Base-by-base conservation (phyloP, 805 yeast genomes). In the Sugiyamaella boreocaroliniensis region DNA sequence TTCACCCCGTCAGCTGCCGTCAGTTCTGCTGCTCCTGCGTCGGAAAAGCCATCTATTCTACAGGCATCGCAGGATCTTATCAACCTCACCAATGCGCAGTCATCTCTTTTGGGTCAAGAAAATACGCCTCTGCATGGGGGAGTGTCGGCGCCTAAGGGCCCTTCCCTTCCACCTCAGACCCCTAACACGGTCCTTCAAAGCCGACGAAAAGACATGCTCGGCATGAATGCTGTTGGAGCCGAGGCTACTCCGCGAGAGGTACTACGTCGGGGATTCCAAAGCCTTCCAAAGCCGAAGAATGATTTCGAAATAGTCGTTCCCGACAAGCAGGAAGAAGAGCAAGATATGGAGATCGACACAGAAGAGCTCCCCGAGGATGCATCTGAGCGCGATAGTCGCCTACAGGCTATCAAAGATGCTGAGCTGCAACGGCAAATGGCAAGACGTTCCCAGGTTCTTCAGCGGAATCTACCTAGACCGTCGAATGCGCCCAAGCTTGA, bases 391-490 rank as follows among this genome's bases (percentile, higher is more conserved):
- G 67, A 61, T 9, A 55, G 66, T 8, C 48, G 62, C 29, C 41
- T 61, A 10, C 51, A 54, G 8, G 59, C 47, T 29, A 51, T 57
- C 40, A 46, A 53, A 45, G 50, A 63, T 48, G 40, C 49, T 22
- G 55, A 59, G 45, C 57, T 51, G 15, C 58, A 55, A 42, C 54
- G 53, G 22, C 68, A 66, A 11, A 55, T 68, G 37, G 57, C 68
- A 7, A 64, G 80, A 41, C 60, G 80, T 47, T 76, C 85, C 0
- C 73, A 69, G 53, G 82, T 71, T 1, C 64, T 79, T 1, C 79
- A 76, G 59, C 63, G 65, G 48, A 76, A 71, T 0, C 67, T 81
- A 8, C 69, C 71, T 49, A 58, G 61, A 44, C 65, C 69, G 7
- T 12, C 29, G 48, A 41, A 5, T 53, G 29, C n/a, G 6, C 18